phyloP scores from a whole-genome alignment of 768 basidiomycete species.

The Psilocybe azurescens region DNA sequence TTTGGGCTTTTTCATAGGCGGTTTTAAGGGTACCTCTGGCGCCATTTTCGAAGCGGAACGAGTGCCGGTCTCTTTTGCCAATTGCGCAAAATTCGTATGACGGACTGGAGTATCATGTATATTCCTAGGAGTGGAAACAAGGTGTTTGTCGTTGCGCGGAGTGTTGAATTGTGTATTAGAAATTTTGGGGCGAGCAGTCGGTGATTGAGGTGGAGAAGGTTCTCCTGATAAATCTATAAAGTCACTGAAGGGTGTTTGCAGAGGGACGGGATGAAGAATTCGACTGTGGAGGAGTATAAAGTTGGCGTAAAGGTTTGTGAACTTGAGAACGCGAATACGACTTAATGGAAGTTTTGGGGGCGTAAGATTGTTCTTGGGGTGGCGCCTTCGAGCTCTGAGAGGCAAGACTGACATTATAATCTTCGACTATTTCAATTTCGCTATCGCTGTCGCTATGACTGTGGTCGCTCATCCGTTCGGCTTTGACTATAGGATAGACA shows the following conservation, averaged over 20 bases:
- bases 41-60: background rate
- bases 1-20: background rate
- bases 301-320: slow-evolving; percentile 27
- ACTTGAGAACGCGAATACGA: background rate
- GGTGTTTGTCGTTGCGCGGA: background rate
- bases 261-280: slow-evolving; percentile 33
- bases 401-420: background rate
- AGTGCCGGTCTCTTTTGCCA: background rate
- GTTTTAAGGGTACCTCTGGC: background rate
- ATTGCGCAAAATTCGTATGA: background rate
- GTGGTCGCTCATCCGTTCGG: slow-evolving; percentile 4
- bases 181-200: slow-evolving; percentile 14
- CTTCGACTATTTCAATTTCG: slow-evolving; percentile 39
- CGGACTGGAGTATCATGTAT: background rate
- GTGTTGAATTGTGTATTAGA: background rate
- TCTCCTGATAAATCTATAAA: slow-evolving; percentile 15
- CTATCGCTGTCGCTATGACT: slow-evolving; percentile 29
- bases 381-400: too few relatives aligned
- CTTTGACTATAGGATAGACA: slow-evolving; percentile 34
- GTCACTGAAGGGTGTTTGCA: slow-evolving; percentile 11
- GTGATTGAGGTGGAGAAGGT: slow-evolving; percentile 20
- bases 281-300: slow-evolving; percentile 48
- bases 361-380: background rate
- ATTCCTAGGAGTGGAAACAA: background rate
- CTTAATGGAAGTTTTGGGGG: background rate